Base-by-base conservation (phyloP, 441 rosid species). In the Brassica balearica region DNA sequence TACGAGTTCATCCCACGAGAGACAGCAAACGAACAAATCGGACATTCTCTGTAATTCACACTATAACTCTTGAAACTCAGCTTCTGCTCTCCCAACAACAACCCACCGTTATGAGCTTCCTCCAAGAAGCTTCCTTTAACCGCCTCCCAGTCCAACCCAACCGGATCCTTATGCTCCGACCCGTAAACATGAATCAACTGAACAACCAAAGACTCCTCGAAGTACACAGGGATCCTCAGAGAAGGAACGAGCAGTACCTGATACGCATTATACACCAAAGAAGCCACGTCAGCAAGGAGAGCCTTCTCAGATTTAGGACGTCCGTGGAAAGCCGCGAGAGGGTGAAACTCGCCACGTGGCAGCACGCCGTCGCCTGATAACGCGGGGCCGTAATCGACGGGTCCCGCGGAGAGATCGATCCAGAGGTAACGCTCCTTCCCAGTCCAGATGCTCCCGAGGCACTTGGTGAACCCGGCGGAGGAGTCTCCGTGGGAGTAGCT, bases 191-290 rank as follows among this genome's bases (percentile, higher is more conserved):
- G 98, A 73, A 93, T 79, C 66, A 95, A 84, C 89, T 93, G 90
- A 81, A 95, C 94, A 11, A 88, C 84, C 86, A 95, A 83, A n/a
- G 93, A 78, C 20, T 79, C 92, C 81, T 95, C 96, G 23, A 89
- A 95, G 80, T 88, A 77, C 32, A 95, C 96, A 7, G 98, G 99
- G 75, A 93, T 84, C 80, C 97, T 88, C 83, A 93, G 71, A 66
- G 99, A 88, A 71, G 98, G 99, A 77, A 90, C 98, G 61, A 93
- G 82, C 63, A 93, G 80, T 81, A 92, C 99, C 94, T 95, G 92
- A 80, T 95, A 95, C 55, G 98, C 97, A 82, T 91, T 93, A 85
- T 87, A 89, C 80, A 93, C 85, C 19, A 95, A 62, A 1, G 97
- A 95, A 3, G 96, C 92, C 76, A 93, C 70, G 65, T 95, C 98